Base-by-base conservation (phyloP, 2,329 filamentous ascomycete genomes). In the Pseudogymnoascus sp. region DNA sequence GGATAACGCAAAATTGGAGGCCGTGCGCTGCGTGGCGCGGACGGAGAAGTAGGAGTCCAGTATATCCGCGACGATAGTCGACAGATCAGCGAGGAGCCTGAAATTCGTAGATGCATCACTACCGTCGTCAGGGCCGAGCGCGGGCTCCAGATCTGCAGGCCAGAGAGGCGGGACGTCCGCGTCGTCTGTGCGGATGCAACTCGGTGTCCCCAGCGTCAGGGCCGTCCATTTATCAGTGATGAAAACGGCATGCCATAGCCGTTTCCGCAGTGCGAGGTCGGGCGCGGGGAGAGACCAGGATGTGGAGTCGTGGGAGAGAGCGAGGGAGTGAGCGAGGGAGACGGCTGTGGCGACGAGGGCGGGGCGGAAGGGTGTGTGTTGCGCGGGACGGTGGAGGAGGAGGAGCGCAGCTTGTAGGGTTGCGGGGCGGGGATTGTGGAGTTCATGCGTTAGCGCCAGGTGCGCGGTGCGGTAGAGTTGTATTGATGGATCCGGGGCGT, bases 181-280 rank as follows among this genome's bases (percentile, higher is more conserved):
- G 60, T 74, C 72, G 14, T 73, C 71, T 7, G 26, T 54, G 18
- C 67, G 68, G 39, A 75, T 70, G 47, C 74, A 73, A 57, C 69
- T 71, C 3, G 73, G 73, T 72, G 73, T 73, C 2, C 73, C 73
- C 5, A 72, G 71, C 5, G 71, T 70, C 11, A 75, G 65, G 10
- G 72, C 71, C 1, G 73, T 69, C 73, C 73, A 75, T 62, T 74
- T 74, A 36, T 75, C 73, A 69, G 72, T 72, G 3, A 73, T 68
- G 63, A 71, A 72, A 11, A 72, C 66, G 2, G 68, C 69, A 61
- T 71, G 72, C 72, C 73, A 75, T 0, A 75, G 64, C 7, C 73
- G 68, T 64, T 73, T 73, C 10, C 73, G 67, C 1, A 74, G 64
- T 4, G 64, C 66, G 26, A 71, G 71, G 63, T 75, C 73, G 71